These are phyloP conservation scores for Sporothrix luriei DNA, from an alignment of 2,329 filamentous ascomycete species.

Conservation along the genomic window DNA sequence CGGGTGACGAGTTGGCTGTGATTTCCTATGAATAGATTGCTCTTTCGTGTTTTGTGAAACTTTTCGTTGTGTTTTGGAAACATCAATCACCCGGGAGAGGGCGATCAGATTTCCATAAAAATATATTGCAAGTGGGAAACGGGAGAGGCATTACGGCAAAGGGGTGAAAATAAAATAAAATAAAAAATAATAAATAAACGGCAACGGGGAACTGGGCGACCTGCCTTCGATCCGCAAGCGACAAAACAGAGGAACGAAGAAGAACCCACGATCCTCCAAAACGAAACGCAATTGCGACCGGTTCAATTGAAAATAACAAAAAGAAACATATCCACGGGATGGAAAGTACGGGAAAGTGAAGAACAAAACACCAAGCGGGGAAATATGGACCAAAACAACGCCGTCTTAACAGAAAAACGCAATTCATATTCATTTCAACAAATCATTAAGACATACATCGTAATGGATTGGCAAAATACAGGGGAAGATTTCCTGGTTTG, in stretches of 20 bases:
- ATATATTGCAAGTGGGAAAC: neutral
- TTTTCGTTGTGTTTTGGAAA: constrained; percentile 20
- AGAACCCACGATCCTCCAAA: constrained; percentile 22
- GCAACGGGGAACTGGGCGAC: constrained; percentile 24
- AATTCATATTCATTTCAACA: constrained; percentile 13
- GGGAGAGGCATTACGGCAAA: neutral
- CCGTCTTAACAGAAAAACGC: constrained; percentile 8
- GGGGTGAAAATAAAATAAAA: neutral
- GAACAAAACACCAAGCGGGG: neutral
- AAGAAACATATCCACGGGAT: neutral
- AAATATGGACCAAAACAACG: neutral
- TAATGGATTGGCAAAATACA: neutral
- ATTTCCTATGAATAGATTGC: constrained; percentile 4
- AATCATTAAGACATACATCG: too few species aligned
- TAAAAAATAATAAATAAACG: neutral
- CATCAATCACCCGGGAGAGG: neutral
- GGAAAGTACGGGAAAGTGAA: neutral
- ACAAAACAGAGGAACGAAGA: neutral
- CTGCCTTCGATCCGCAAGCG: constrained; percentile 12
- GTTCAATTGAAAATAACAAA: constrained; percentile 23
- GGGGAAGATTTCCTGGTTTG: constrained; percentile 14
- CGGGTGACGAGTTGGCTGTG: neutral
- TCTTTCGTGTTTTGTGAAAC: constrained; percentile 21
- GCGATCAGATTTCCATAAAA: constrained; percentile 3
- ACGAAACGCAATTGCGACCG: constrained; percentile 26